phyloP scores from a whole-genome alignment of 352 stramenopile genomes.

The Discostella stelligera region DNA sequence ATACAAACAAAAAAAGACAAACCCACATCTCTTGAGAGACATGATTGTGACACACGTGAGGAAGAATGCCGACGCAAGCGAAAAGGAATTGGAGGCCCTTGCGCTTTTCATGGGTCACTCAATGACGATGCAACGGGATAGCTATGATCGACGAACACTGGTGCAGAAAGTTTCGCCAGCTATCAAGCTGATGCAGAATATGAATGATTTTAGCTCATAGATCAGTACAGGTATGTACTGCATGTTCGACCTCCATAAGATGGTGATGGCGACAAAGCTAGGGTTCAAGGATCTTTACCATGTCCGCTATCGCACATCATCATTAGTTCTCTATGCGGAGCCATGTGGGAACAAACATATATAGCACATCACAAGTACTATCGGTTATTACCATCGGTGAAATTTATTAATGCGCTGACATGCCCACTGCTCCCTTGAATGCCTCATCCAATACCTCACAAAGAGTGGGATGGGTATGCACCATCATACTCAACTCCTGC shows the following conservation, averaged over 20 bases:
- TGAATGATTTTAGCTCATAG: conserved; percentile 53
- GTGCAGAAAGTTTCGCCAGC: conserved; percentile 79
- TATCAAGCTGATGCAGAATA: conserved; percentile 71
- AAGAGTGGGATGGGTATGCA: conserved; percentile 88
- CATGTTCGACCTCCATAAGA: too few species aligned
- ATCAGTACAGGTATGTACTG: not conserved
- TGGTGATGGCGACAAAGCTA: too few species aligned
- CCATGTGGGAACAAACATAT: not conserved
- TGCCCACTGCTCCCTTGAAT: conserved; percentile 87
- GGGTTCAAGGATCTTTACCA: too few species aligned
- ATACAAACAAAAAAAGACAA: conserved; percentile 79
- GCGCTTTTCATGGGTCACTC: conserved; percentile 83
- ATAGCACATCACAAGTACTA: too few species aligned
- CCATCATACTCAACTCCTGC: conserved; percentile 87
- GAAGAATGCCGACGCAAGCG: conserved; percentile 62
- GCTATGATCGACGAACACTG: conserved; percentile 80
- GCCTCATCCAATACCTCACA: conserved; percentile 88
- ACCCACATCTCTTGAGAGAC: conserved; percentile 81
- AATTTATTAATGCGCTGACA: conserved; percentile 82
- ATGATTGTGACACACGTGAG: conserved; percentile 83
- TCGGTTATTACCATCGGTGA: not conserved
- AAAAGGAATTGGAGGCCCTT: conserved; percentile 78
- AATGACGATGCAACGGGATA: conserved; percentile 80
- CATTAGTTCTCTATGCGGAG: too few species aligned
- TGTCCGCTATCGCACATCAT: too few species aligned